A percentile compares a stretch with the other conserved stretches of the same genome.
Conservation (phyloP, 140 eudicot genomes). For the Flaveria floridana region DNA sequence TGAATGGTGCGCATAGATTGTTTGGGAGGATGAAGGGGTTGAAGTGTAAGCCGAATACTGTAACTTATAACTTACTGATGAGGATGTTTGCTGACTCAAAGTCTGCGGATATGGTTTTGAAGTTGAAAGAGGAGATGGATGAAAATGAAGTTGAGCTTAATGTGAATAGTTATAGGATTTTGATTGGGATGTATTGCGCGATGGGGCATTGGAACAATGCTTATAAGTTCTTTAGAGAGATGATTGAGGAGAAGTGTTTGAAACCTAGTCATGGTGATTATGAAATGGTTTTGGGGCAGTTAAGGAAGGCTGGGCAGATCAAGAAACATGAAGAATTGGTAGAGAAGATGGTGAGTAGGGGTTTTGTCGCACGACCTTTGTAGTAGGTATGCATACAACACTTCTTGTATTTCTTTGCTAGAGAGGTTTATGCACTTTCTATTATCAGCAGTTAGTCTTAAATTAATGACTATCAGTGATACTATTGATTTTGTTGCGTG, state of each 20-base stretch:
- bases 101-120: slow-evolving; percentile 87
- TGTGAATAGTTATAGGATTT: slow-evolving; percentile 73
- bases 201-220: slow-evolving; percentile 97
- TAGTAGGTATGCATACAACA: slow-evolving; percentile 28
- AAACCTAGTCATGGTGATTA: slow-evolving; percentile 53
- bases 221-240: slow-evolving; percentile 65
- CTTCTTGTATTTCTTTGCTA: background rate
- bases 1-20: slow-evolving; percentile 74
- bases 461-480: background rate
- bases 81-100: slow-evolving; percentile 76
- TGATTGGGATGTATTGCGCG: slow-evolving; percentile 67
- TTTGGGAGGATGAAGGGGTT: slow-evolving; percentile 71
- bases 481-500: background rate
- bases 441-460: background rate
- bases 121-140: slow-evolving; percentile 83
- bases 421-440: slow-evolving; percentile 2
- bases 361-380: slow-evolving; percentile 68
- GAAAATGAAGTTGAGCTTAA: slow-evolving; percentile 66
- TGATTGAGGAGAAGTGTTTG: slow-evolving; percentile 86
- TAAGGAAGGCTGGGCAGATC: slow-evolving; percentile 64
- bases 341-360: slow-evolving; percentile 78
- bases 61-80: slow-evolving; percentile 72
- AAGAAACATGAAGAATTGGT: slow-evolving; percentile 93
- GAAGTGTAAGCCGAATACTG: slow-evolving; percentile 67
- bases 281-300: slow-evolving; percentile 56